Conservation (phyloP, 148 eudicot genomes). For the Rhododendron simsii region DNA sequence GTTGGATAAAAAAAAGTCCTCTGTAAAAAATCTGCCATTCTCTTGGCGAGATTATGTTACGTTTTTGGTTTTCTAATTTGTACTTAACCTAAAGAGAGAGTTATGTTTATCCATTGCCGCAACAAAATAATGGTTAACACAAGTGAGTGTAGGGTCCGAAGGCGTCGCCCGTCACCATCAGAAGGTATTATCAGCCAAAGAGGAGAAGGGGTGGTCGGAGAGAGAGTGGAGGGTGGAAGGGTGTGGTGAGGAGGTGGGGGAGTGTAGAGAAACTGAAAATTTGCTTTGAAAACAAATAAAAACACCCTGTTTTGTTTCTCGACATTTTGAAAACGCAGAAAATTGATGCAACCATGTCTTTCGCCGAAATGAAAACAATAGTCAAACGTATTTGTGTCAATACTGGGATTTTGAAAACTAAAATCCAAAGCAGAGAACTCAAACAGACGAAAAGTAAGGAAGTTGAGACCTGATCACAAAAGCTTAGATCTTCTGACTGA, state of each 20-base stretch:
- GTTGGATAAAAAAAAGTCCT: background rate
- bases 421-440: background rate
- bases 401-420: background rate
- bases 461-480: slow-evolving; percentile 38
- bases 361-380: background rate
- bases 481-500: slow-evolving; percentile 39
- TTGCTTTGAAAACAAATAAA: background rate
- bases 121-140: too few relatives aligned
- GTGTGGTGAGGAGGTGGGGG: background rate
- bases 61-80: too few relatives aligned
- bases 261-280: background rate
- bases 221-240: too few relatives aligned
- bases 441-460: background rate
- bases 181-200: background rate
- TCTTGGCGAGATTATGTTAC: too few relatives aligned
- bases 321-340: background rate
- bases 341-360: background rate
- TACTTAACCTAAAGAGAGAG: too few relatives aligned
- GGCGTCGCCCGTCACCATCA: background rate
- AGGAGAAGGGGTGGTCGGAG: too few relatives aligned
- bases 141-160: too few relatives aligned
- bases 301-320: background rate
- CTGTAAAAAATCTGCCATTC: background rate
- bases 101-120: too few relatives aligned
- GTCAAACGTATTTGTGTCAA: background rate